A percentile compares a stretch with the other conserved stretches of the same genome.
Conservation (phyloP, 2,329 filamentous ascomycete species). For the Ophiostoma novo-ulmi region DNA sequence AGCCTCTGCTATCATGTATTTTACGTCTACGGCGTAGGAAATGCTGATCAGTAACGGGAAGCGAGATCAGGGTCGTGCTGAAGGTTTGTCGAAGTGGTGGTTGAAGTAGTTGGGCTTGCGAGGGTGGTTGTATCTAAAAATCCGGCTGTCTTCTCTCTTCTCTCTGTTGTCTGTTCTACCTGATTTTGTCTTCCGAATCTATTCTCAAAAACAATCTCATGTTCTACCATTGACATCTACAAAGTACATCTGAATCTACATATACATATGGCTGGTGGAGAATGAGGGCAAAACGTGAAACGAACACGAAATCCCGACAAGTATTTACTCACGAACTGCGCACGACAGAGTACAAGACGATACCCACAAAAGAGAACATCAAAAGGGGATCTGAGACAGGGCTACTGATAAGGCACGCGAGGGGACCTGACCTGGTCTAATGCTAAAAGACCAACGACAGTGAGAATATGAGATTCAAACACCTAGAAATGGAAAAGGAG, state of each 20-base stretch:
- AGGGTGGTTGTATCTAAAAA: neutral
- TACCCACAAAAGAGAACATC: neutral
- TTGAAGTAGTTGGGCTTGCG: neutral
- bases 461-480: neutral
- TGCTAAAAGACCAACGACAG: neutral
- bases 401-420: conserved; percentile 2
- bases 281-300: conserved; percentile 2
- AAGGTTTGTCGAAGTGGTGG: neutral
- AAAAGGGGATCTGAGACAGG: conserved; percentile 4
- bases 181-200: neutral
- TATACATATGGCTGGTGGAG: neutral
- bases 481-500: neutral
- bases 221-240: neutral
- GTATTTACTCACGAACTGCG: neutral
- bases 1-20: neutral
- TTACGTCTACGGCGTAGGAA: neutral
- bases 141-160: neutral
- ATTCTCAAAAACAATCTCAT: neutral
- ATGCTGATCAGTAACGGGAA: neutral
- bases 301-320: neutral
- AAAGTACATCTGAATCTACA: neutral
- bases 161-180: neutral
- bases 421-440: neutral
- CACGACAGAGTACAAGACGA: neutral
- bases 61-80: neutral